Evolutionary conservation across 768 basidiomycete species (phyloP).

Genomic region (Mycena pura): DNA sequence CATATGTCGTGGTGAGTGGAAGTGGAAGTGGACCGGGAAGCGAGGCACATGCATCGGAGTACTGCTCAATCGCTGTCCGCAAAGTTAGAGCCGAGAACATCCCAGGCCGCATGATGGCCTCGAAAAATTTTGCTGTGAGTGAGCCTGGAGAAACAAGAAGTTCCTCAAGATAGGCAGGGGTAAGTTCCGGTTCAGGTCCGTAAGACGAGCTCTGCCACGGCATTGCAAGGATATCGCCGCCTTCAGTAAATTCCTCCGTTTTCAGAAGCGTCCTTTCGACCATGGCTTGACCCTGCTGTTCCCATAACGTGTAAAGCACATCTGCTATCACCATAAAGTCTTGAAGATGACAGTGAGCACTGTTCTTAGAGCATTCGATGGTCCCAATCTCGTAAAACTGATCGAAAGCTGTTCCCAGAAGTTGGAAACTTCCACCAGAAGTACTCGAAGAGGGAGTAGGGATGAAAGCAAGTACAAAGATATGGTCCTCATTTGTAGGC

Average conservation of each 20-base stretch:
- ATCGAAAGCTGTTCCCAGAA: conserved; percentile 64
- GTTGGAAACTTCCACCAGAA: conserved; percentile 82
- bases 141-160: conserved; percentile 74
- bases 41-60: conserved; percentile 74
- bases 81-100: conserved; percentile 87
- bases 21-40: conserved; percentile 63
- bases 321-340: conserved; percentile 71
- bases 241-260: conserved; percentile 41
- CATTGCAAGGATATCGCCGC: conserved; percentile 36
- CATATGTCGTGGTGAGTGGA: conserved; percentile 66
- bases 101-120: conserved; percentile 85
- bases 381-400: conserved; percentile 62
- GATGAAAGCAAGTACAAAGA: conserved; percentile 75
- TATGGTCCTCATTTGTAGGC: conserved; percentile 52
- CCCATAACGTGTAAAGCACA: conserved; percentile 78
- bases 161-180: conserved; percentile 89
- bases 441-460: conserved; percentile 68
- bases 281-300: conserved; percentile 76
- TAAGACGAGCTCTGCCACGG: conserved; percentile 66
- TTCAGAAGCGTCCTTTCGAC: conserved; percentile 64
- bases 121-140: conserved; percentile 79
- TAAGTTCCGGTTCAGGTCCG: conserved; percentile 76
- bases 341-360: conserved; percentile 74
- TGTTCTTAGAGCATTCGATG: conserved; percentile 66
- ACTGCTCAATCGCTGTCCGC: conserved; percentile 82